phyloP scores from a whole-genome alignment of 108 stramenopile species.

The Nannochloropsis gaditana region DNA sequence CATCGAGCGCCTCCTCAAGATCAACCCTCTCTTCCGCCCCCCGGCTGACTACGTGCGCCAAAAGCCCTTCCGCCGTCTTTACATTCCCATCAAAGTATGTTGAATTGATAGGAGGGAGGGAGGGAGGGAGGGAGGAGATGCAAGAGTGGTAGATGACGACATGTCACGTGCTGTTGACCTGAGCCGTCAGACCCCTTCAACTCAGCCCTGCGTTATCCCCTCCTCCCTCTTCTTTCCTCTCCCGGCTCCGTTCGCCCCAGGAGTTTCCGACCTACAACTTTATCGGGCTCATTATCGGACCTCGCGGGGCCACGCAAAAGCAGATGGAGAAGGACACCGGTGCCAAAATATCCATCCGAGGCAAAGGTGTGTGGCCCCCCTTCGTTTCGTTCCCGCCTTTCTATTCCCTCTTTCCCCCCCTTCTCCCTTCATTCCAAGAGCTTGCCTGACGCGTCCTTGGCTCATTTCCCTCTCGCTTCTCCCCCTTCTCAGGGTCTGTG shows the following conservation, averaged over 20 bases:
- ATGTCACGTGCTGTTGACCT: slow-evolving; percentile 18
- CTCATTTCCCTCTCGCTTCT: too few relatives aligned
- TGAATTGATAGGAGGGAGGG: slow-evolving; percentile 46
- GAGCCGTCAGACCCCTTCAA: slow-evolving; percentile 16
- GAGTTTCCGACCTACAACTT: slow-evolving; percentile 89
- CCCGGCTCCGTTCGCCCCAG: slow-evolving; percentile 54
- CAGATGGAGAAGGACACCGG: slow-evolving; percentile 90
- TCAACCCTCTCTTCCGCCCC: slow-evolving; percentile 58
- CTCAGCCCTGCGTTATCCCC: too few relatives aligned
- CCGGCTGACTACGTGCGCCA: slow-evolving; percentile 53
- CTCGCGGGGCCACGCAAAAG: slow-evolving; percentile 96
- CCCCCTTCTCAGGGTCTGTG: slow-evolving; percentile 49
- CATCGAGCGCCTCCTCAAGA: slow-evolving; percentile 75
- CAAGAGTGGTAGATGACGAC: too few relatives aligned
- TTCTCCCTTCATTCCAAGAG: neutral
- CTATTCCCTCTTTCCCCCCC: neutral
- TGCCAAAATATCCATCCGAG: slow-evolving; percentile 97
- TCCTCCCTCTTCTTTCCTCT: too few relatives aligned
- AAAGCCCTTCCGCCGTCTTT: slow-evolving; percentile 53
- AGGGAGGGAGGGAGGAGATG: neutral
- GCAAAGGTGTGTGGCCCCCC: slow-evolving; percentile 59
- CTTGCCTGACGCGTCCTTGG: too few relatives aligned
- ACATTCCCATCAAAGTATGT: slow-evolving; percentile 43
- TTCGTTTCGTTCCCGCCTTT: neutral
- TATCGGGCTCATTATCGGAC: slow-evolving; percentile 80